Evolutionary conservation across 495 filamentous ascomycete species (phyloP), one percentile per base, ranked within the genome.

Genomic region (Tuber magnatum): DNA sequence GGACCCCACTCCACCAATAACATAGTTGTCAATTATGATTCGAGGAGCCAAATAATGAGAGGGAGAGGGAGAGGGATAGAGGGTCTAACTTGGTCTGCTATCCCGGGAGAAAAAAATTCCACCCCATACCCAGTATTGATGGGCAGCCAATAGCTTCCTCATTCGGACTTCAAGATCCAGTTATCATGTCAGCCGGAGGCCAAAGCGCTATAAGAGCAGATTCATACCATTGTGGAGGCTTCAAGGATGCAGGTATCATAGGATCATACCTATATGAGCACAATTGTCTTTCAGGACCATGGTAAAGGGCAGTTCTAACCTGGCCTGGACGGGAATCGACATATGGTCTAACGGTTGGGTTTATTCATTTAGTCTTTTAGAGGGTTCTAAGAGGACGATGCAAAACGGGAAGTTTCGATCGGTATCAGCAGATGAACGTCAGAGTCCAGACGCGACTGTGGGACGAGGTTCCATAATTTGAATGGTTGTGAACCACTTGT

Each of bases 221-320:
- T 69, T 69, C 41, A 43, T 46, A 74, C 51, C n/a, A n/a, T 61
- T 32, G 4, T 61, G 32, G 51, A 16, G 51, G n/a, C 1, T 32
- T 32, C 8, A 32, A 61, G 51, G 28, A 32, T 28, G n/a, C n/a
- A 61, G n/a, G 14, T 22, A 61, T n/a, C n/a, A 32, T 61, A 16
- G 2, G 51, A 32, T 61, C n/a, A 61, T 61, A 61, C 24, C 9
- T n/a, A 24, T 51, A n/a, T n/a, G n/a, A n/a, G n/a, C n/a, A n/a
- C 51, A 28, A 32, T 76, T 72, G 68, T 79, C 75, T 75, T 75
- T 46, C 76, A 73, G 69, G 71, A 56, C 44, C 44, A 75, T 71
- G 70, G 70, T 46, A 78, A 79, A 70, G 78, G 77, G 77, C 74
- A 79, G 77, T 73, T 79, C 56, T 78, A 79, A 44, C 76, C 77